Conservation (phyloP, 2,329 filamentous ascomycete species). For the Xylariaceae sp. region DNA sequence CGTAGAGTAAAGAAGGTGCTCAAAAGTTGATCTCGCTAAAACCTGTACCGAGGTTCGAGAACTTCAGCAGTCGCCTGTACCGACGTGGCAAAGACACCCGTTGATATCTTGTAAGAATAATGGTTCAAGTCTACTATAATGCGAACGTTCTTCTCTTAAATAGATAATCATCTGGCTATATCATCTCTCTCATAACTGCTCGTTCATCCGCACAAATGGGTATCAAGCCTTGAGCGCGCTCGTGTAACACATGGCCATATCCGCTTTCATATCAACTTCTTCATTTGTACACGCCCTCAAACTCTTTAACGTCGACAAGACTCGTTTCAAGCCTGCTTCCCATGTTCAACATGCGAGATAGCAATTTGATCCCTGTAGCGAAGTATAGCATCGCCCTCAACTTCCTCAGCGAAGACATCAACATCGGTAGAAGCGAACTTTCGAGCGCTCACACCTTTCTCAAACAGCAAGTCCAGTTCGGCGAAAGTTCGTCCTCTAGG, state of each 20-base stretch:
- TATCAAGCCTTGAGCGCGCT: not conserved
- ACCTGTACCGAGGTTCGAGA: too few relatives aligned
- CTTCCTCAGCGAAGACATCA: slow-evolving; percentile 52
- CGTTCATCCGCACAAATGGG: not conserved
- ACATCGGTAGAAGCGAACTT: slow-evolving; percentile 65
- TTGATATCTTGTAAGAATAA: too few relatives aligned
- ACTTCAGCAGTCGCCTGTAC: too few relatives aligned
- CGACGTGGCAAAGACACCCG: too few relatives aligned
- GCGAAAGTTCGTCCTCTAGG: slow-evolving; percentile 78
- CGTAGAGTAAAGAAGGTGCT: too few relatives aligned
- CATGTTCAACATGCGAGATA: slow-evolving; percentile 25
- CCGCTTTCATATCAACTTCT: not conserved
- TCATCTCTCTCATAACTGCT: too few relatives aligned
- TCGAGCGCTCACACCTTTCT: slow-evolving; percentile 66
- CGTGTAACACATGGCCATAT: not conserved
- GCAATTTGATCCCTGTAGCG: slow-evolving; percentile 45
- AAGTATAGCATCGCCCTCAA: slow-evolving; percentile 48
- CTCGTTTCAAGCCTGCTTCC: slow-evolving; percentile 1
- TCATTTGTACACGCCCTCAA: not conserved
- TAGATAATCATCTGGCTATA: not conserved
- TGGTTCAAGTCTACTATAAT: too few relatives aligned
- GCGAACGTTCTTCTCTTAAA: not conserved
- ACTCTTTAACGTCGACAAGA: not conserved
- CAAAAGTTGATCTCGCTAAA: too few relatives aligned
- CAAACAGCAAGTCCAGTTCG: slow-evolving; percentile 82